Evolutionary conservation across 208 protist genomes (phyloP).

Genomic region (Wallacemonas sp.): DNA sequence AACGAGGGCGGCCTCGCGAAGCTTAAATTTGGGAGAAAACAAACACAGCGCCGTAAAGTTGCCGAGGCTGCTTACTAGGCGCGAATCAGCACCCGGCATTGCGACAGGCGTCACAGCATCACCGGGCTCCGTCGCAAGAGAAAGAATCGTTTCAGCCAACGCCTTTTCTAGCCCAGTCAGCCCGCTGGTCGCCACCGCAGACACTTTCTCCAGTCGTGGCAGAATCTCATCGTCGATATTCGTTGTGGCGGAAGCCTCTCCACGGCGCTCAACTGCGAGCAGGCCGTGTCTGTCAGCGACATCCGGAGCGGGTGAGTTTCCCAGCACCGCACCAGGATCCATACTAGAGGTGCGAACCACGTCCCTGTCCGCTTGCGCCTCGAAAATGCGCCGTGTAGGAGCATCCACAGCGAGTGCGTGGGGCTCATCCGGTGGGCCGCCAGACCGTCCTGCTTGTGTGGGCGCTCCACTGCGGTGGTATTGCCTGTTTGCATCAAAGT

Average conservation of each 20-base stretch:
- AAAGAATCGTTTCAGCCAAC: slow-evolving; percentile 14
- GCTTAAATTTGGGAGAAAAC: slow-evolving; percentile 65
- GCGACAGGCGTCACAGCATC: slow-evolving; percentile 6
- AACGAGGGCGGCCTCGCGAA: slow-evolving; percentile 74
- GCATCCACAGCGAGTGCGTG: too few relatives aligned
- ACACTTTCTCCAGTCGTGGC: not conserved
- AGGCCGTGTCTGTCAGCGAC: too few relatives aligned
- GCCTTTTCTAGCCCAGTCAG: slow-evolving; percentile 4
- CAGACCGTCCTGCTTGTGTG: too few relatives aligned
- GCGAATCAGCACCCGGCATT: slow-evolving; percentile 1
- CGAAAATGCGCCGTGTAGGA: not conserved
- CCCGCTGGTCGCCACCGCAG: not conserved
- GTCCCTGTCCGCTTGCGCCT: not conserved
- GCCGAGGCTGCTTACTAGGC: slow-evolving; percentile 33
- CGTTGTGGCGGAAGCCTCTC: not conserved
- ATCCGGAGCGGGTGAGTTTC: too few relatives aligned
- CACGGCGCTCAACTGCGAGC: too few relatives aligned
- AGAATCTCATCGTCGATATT: slow-evolving; percentile 7
- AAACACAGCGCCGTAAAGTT: slow-evolving; percentile 69
- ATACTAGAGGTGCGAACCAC: not conserved
- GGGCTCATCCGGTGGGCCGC: too few relatives aligned
- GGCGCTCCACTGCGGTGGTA: not conserved
- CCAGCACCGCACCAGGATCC: too few relatives aligned
- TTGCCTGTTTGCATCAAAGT: not conserved
- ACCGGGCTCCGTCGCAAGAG: slow-evolving; percentile 12